Evolutionary conservation across 2,329 filamentous ascomycete species (phyloP).

Genomic region (Camptophora hylomeconis): DNA sequence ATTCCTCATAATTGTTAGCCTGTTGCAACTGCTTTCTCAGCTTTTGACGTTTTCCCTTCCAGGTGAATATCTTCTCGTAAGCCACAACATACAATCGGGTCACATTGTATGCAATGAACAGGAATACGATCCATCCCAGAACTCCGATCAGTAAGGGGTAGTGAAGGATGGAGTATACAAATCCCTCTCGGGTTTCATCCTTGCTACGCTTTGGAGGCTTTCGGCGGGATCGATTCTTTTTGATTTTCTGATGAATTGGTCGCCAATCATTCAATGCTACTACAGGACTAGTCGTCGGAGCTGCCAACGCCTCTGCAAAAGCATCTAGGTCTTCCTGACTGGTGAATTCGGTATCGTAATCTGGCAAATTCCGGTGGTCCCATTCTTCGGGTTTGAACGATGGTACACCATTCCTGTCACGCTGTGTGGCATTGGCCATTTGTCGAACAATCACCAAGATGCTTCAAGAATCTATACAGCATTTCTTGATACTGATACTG

Average conservation of each 20-base stretch:
- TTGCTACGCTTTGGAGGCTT: conserved; percentile 43
- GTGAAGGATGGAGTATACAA: conserved; percentile 77
- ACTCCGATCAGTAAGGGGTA: conserved; percentile 81
- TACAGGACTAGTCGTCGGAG: conserved; percentile 65
- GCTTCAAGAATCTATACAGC: no score
- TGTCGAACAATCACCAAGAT: no score
- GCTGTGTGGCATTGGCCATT: no score
- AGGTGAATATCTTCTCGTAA: conserved; percentile 85
- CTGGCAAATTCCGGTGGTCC: no score
- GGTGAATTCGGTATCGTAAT: conserved; percentile 67
- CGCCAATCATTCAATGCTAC: conserved; percentile 93
- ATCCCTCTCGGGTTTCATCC: conserved; percentile 90
- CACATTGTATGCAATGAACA: conserved; percentile 61
- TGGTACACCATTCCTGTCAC: no score
- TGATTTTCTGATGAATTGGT: conserved; percentile 64
- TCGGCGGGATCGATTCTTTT: conserved; percentile 33
- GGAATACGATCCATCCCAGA: conserved; percentile 62
- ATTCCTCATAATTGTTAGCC: conserved; percentile 66
- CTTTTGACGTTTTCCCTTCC: conserved; percentile 65
- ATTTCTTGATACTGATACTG: no score
- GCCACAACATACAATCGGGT: conserved; percentile 81
- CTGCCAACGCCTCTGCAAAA: conserved; percentile 71
- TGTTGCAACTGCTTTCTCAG: conserved; percentile 58
- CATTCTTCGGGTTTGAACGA: no score
- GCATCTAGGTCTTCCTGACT: conserved; percentile 57